Conservation (phyloP, 176 grass and related monocot genomes). For the Cocos nucifera region DNA sequence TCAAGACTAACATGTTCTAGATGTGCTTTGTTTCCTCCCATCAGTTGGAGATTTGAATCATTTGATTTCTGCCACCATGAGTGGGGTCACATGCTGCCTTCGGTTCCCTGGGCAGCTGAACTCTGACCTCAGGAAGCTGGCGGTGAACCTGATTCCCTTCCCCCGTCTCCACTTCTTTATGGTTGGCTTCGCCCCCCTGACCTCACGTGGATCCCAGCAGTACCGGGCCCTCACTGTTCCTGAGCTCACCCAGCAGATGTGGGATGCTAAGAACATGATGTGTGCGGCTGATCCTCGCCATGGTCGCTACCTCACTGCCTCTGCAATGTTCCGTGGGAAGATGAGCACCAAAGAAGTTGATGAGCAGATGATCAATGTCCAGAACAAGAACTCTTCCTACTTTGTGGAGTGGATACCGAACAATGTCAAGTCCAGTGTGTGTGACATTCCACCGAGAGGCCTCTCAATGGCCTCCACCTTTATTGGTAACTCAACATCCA, state of each 20-base stretch:
- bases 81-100: constrained; percentile 2
- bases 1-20: not conserved
- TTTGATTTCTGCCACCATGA: constrained; percentile 7
- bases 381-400: constrained; percentile 85
- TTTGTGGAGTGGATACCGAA: constrained; percentile 88
- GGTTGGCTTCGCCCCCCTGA: constrained; percentile 9
- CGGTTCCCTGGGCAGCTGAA: constrained; percentile 56
- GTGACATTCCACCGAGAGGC: constrained; percentile 62
- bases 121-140: constrained; percentile 47
- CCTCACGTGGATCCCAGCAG: constrained; percentile 72
- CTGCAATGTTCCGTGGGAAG: constrained; percentile 86
- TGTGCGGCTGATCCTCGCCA: constrained; percentile 80
- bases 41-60: constrained; percentile 8
- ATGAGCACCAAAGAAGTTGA: constrained; percentile 87
- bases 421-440: constrained; percentile 83
- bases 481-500: constrained; percentile 71
- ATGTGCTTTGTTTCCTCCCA: not conserved
- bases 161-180: constrained; percentile 13
- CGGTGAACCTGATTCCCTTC: constrained; percentile 3
- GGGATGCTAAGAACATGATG: constrained; percentile 94
- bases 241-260: constrained; percentile 86
- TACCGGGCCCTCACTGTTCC: constrained; percentile 76
- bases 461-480: constrained; percentile 85
- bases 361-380: constrained; percentile 89
- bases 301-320: constrained; percentile 77